These are phyloP conservation scores for Solanum arcanum DNA, from an alignment of 257 asterid species.

Conservation along the genomic window DNA sequence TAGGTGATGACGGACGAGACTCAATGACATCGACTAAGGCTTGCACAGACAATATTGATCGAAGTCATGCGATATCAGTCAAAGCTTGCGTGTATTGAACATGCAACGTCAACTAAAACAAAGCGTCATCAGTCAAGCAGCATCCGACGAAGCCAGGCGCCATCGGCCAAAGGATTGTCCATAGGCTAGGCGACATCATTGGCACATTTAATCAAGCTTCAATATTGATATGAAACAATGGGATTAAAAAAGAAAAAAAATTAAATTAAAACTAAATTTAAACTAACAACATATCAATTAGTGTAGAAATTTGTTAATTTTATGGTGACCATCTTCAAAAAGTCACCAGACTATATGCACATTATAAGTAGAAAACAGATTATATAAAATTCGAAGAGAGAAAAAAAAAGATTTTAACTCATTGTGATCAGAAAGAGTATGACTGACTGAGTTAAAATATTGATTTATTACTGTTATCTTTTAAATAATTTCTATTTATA, in stretches of 20 bases:
- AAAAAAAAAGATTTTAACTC: neutral
- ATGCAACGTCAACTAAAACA: neutral
- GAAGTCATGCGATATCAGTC: neutral
- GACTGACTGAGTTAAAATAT: neutral
- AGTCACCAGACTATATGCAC: neutral
- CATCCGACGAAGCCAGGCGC: too few species aligned
- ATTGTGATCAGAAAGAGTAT: neutral
- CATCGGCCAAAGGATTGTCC: too few species aligned
- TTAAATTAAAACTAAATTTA: neutral
- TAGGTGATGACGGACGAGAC: too few species aligned
- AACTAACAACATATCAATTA: neutral
- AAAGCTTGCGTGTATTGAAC: fast-evolving
- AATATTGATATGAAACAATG: neutral
- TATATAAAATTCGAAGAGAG: neutral
- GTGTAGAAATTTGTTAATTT: neutral
- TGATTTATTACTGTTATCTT: neutral
- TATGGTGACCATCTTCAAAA: neutral
- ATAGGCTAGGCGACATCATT: too few species aligned
- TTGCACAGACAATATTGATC: too few species aligned
- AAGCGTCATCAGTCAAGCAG: neutral
- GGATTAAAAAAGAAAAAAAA: too few species aligned
- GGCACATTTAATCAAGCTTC: neutral
- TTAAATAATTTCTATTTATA: neutral
- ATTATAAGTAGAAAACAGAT: neutral
- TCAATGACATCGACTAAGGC: too few species aligned